Conservation (phyloP, 192 early-diverging fungal genomes). For the Coemansia sp. region DNA sequence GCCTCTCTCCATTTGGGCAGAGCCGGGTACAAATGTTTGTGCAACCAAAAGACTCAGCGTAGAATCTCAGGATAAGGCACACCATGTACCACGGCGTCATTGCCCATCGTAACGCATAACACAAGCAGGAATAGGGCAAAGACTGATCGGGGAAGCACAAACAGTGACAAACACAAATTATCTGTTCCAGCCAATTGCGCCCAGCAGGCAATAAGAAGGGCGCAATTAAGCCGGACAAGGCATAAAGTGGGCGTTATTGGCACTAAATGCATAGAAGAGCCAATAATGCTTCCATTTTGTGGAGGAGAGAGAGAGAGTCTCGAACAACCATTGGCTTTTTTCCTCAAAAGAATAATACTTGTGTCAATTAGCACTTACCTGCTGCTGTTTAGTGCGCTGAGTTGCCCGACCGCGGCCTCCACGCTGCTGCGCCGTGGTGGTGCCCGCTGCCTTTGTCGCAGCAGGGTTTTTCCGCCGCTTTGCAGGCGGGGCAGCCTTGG, state of each 20-base stretch:
- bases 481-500: conserved; percentile 15
- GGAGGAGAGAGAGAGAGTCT: no score
- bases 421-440: conserved; percentile 7
- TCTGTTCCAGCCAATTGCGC: no score
- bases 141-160: conserved; percentile 3
- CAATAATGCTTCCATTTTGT: not conserved
- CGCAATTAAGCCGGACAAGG: not conserved
- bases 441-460: conserved; percentile 4
- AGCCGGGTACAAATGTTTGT: not conserved
- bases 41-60: conserved; percentile 1
- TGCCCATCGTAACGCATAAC: no score
- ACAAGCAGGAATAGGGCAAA: not conserved
- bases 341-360: no score
- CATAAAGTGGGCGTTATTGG: conserved; percentile 8
- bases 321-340: no score
- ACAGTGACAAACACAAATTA: not conserved
- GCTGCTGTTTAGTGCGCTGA: conserved; percentile 25
- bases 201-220: no score
- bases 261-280: conserved; percentile 1
- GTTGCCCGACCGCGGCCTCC: not conserved
- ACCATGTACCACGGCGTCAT: not conserved
- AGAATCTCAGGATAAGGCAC: conserved; percentile 5
- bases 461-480: conserved; percentile 47
- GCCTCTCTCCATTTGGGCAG: no score
- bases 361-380: conserved; percentile 17